These are phyloP conservation scores for Termitomyces sp. DNA, from an alignment of 1,284 basidiomycete genomes.

Conservation along the genomic window DNA sequence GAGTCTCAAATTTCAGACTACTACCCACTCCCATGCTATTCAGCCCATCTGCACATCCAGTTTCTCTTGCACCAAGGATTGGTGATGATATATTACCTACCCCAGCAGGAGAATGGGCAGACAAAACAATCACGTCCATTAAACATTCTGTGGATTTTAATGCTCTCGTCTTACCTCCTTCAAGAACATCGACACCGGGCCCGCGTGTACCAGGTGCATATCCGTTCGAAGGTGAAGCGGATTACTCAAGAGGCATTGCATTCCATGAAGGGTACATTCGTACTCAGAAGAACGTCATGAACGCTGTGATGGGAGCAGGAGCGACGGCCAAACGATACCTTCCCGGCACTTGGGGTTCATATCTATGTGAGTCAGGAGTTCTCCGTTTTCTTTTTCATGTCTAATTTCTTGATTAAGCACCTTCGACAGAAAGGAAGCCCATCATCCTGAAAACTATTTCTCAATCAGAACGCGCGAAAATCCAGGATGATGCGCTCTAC, in stretches of 20 bases:
- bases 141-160: slow-evolving; percentile 2
- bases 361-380: slow-evolving; percentile 12
- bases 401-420: not conserved
- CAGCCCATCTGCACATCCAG: not conserved
- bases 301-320: slow-evolving; percentile 18
- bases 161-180: slow-evolving; percentile 2
- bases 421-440: not conserved
- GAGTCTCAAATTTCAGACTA: not conserved
- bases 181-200: slow-evolving; percentile 20
- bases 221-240: slow-evolving; percentile 12
- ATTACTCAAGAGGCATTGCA: slow-evolving; percentile 9
- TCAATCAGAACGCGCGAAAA: not conserved
- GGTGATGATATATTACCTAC: slow-evolving; percentile 19
- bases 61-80: slow-evolving; percentile 14
- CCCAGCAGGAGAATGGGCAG: slow-evolving; percentile 25
- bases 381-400: not conserved
- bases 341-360: slow-evolving; percentile 15
- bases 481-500: not conserved
- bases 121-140: slow-evolving; percentile 17
- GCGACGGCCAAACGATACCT: slow-evolving; percentile 26
- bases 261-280: slow-evolving; percentile 17
- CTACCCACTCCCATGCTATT: not conserved
- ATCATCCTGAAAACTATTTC: not conserved
- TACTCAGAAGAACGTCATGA: slow-evolving; percentile 20
- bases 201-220: slow-evolving; percentile 26